phyloP scores from a whole-genome alignment of 345 rosid genomes.

The Linum tenue region DNA sequence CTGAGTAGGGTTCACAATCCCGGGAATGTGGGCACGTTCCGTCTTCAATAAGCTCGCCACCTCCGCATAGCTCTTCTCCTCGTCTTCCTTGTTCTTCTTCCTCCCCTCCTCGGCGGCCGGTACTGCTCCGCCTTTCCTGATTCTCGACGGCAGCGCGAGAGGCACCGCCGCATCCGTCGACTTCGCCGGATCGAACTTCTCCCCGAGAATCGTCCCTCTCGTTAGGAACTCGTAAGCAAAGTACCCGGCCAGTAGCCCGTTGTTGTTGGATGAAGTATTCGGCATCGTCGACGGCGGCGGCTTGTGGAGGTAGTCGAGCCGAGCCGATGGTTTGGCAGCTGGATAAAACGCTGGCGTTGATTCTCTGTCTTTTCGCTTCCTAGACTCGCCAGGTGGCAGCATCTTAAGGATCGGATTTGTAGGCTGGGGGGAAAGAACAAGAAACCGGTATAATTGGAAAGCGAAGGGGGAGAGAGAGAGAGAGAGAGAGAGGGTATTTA shows the following conservation, averaged over 20 bases:
- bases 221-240: conserved; percentile 62
- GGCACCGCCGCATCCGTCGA: conserved; percentile 10
- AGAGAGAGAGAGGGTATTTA: conserved; percentile 2
- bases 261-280: background rate
- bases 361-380: conserved; percentile 52
- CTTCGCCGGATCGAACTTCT: conserved; percentile 32
- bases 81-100: conserved; percentile 11
- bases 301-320: conserved; percentile 10
- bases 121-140: background rate
- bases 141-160: background rate
- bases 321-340: conserved; percentile 16
- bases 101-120: conserved; percentile 10
- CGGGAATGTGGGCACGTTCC: conserved; percentile 53
- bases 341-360: conserved; percentile 9
- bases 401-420: conserved; percentile 22
- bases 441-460: background rate
- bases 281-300: conserved; percentile 10
- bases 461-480: background rate
- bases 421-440: background rate
- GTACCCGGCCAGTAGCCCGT: conserved; percentile 54
- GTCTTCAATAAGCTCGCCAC: conserved; percentile 56
- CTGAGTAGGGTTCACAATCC: conserved; percentile 62
- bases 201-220: conserved; percentile 48
- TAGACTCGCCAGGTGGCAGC: conserved; percentile 29
- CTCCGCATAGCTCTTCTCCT: conserved; percentile 36